These are phyloP conservation scores for Tetragonia tetragonoides DNA, from an alignment of 148 eudicot genomes.

Conservation along the genomic window DNA sequence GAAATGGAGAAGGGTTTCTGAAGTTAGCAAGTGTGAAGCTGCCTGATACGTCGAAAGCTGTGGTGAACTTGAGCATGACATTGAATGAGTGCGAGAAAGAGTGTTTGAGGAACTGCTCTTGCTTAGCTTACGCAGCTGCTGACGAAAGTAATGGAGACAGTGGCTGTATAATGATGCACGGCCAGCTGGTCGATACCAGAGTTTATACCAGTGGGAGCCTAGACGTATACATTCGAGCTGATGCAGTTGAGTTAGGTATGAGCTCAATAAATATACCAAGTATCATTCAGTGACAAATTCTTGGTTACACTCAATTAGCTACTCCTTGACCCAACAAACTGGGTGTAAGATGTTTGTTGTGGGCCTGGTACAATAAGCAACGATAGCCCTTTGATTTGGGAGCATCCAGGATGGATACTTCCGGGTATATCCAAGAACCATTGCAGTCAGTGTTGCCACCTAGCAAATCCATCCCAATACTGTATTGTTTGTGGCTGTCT, in stretches of 20 bases:
- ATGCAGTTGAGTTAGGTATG: constrained; percentile 41
- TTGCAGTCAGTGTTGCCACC: too few species aligned
- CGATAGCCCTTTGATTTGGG: too few species aligned
- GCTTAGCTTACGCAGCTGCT: constrained; percentile 40
- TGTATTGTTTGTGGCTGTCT: too few species aligned
- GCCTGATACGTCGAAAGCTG: constrained; percentile 44
- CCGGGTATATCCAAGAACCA: constrained; percentile 10
- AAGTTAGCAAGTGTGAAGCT: constrained; percentile 37
- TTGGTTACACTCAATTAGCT: too few species aligned
- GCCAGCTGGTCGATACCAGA: constrained; percentile 35
- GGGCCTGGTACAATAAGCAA: too few species aligned
- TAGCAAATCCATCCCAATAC: too few species aligned
- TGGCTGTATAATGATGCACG: constrained; percentile 45
- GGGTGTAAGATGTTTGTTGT: too few species aligned
- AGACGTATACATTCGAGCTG: constrained; percentile 41
- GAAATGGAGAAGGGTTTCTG: constrained; percentile 43
- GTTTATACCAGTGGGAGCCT: constrained; percentile 39
- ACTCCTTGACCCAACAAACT: too few species aligned
- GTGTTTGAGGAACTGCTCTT: constrained; percentile 50
- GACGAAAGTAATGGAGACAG: constrained; percentile 23
- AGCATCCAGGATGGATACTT: constrained; percentile 26
- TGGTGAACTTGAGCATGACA: constrained; percentile 22
- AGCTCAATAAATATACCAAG: not conserved
- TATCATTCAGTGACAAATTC: not conserved
- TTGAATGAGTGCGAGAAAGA: constrained; percentile 28